Conservation (phyloP, 257 asterid genomes). For the Primulina tabacum region DNA sequence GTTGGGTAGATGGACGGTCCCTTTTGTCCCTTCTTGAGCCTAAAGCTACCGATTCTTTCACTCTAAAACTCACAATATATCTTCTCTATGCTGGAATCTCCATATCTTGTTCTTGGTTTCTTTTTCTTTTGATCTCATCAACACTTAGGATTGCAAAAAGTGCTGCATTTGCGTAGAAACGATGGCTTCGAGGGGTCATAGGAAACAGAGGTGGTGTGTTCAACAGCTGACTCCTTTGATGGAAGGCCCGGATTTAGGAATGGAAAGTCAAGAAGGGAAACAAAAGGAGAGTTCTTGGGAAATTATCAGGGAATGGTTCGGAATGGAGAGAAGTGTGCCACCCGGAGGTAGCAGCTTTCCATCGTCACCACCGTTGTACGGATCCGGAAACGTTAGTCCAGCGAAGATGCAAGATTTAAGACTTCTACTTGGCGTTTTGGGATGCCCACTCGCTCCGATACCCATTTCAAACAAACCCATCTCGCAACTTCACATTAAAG, state of each 20-base stretch:
- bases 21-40: slow-evolving; percentile 40
- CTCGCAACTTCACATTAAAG: slow-evolving; percentile 45
- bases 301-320: slow-evolving; percentile 65
- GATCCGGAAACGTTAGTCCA: slow-evolving; percentile 31
- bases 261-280: slow-evolving; percentile 42
- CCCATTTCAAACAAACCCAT: slow-evolving; percentile 47
- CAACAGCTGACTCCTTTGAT: slow-evolving; percentile 74
- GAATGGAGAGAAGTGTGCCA: slow-evolving; percentile 36
- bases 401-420: slow-evolving; percentile 58
- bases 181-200: slow-evolving; percentile 47
- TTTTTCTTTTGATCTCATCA: neutral
- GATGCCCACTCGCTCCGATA: slow-evolving; percentile 83
- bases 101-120: neutral
- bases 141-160: neutral
- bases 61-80: slow-evolving; percentile 22
- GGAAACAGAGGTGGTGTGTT: slow-evolving; percentile 58
- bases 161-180: neutral
- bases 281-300: slow-evolving; percentile 80
- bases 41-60: slow-evolving; percentile 34
- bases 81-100: neutral
- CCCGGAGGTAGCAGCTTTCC: slow-evolving; percentile 24
- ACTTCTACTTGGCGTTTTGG: slow-evolving; percentile 73
- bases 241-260: slow-evolving; percentile 78
- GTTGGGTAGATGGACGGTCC: slow-evolving; percentile 45
- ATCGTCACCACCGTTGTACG: slow-evolving; percentile 35